Percentiles rank a stretch among this genome's conserved stretches.
Conservation (phyloP, 164 flowering plant species). For the Platanus orientalis region DNA sequence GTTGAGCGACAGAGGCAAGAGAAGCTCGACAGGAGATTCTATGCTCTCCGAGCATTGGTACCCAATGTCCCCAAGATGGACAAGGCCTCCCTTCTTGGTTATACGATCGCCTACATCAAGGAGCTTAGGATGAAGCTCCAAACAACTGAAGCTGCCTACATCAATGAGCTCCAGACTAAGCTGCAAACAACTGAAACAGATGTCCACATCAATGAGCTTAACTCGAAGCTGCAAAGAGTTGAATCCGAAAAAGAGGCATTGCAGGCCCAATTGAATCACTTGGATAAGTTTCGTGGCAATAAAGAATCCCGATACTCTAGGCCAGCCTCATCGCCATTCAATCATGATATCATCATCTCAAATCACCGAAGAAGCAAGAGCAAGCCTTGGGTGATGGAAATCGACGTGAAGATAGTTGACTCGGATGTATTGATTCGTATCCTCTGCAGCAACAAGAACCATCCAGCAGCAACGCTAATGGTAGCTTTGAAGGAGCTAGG, state of each 20-base stretch:
- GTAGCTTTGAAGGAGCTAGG: slow-evolving; percentile 68
- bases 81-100: slow-evolving; percentile 88
- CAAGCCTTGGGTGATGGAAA: slow-evolving; percentile 44
- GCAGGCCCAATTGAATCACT: slow-evolving; percentile 37
- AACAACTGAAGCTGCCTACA: too few species aligned
- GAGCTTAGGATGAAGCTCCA: slow-evolving; percentile 65
- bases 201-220: too few species aligned
- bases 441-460: slow-evolving; percentile 60
- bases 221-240: too few species aligned
- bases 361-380: slow-evolving; percentile 21
- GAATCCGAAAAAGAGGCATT: slow-evolving; percentile 57
- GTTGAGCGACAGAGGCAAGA: slow-evolving; percentile 93
- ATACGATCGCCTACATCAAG: slow-evolving; percentile 77
- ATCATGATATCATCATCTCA: slow-evolving; percentile 27
- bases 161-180: too few species aligned
- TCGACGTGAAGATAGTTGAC: slow-evolving; percentile 79
- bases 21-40: slow-evolving; percentile 89
- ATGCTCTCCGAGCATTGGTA: slow-evolving; percentile 82
- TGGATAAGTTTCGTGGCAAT: slow-evolving; percentile 38
- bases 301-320: slow-evolving; percentile 22
- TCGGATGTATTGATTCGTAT: slow-evolving; percentile 78
- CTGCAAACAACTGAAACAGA: too few species aligned
- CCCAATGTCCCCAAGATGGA: slow-evolving; percentile 98
- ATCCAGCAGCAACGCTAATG: slow-evolving; percentile 86
- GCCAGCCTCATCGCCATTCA: slow-evolving; percentile 13